phyloP scores from a whole-genome alignment of 306 rosid genomes.

The Dryas octopetala region DNA sequence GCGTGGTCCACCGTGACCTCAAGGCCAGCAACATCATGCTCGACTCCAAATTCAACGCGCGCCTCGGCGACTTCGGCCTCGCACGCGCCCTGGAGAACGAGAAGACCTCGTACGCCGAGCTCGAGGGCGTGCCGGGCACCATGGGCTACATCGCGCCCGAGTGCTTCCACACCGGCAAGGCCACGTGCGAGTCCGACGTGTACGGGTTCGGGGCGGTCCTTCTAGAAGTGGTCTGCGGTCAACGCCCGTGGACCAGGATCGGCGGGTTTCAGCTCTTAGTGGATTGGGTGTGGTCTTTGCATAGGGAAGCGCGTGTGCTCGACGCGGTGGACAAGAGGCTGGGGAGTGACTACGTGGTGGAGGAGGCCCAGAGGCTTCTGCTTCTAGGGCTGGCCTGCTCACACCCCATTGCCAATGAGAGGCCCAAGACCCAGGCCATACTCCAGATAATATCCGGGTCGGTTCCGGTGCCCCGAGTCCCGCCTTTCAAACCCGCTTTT shows the following conservation, averaged over 20 bases:
- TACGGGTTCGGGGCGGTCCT: constrained; percentile 69
- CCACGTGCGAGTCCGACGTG: constrained; percentile 62
- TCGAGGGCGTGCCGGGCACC: constrained; percentile 68
- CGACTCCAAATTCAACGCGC: constrained; percentile 61
- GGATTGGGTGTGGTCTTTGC: constrained; percentile 81
- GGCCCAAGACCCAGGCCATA: constrained; percentile 58
- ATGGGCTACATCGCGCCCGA: constrained; percentile 82
- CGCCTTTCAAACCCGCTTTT: constrained; percentile 68
- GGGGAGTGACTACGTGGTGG: constrained; percentile 40
- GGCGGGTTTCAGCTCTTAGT: constrained; percentile 51
- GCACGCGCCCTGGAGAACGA: constrained; percentile 74
- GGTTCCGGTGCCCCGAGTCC: constrained; percentile 49
- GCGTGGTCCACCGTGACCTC: constrained; percentile 68
- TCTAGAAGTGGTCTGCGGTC: constrained; percentile 66
- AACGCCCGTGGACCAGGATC: constrained; percentile 59
- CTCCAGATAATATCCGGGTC: constrained; percentile 66
- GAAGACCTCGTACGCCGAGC: constrained; percentile 58
- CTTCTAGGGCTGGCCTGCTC: constrained; percentile 67
- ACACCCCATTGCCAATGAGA: constrained; percentile 60
- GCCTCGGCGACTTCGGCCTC: constrained; percentile 68
- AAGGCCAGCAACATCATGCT: constrained; percentile 79
- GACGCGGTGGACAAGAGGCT: constrained; percentile 57
- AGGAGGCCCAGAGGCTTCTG: constrained; percentile 62
- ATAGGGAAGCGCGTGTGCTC: constrained; percentile 44
- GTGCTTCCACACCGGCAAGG: constrained; percentile 76